A percentile compares a stretch with the other conserved stretches of the same genome.
phyloP scores from a whole-genome alignment of 2,329 filamentous ascomycete genomes.

The Nemania sp. region DNA sequence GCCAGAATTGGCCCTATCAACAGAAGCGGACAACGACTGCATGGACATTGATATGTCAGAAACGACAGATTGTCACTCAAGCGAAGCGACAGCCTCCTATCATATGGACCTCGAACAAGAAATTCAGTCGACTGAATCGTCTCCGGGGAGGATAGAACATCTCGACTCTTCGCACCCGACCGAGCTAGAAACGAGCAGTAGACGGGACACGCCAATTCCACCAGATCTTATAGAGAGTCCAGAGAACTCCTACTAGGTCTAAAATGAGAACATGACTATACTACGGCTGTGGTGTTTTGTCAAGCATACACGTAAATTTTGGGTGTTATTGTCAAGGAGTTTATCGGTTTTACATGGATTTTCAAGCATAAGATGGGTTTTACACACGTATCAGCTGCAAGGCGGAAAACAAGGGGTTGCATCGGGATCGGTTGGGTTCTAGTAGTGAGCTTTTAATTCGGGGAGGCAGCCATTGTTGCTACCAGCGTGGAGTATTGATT shows the following conservation, averaged over 20 bases:
- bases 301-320: neutral
- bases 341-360: neutral
- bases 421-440: conserved; percentile 28
- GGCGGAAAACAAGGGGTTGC: conserved; percentile 22
- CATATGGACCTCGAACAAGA: conserved; percentile 52
- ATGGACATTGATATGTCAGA: conserved; percentile 66
- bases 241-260: neutral
- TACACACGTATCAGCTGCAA: conserved; percentile 38
- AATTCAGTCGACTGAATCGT: conserved; percentile 45
- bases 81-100: conserved; percentile 49
- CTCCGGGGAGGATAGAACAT: conserved; percentile 33
- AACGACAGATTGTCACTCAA: conserved; percentile 56
- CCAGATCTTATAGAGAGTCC: conserved; percentile 46
- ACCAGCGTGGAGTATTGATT: conserved; percentile 5
- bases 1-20: conserved; percentile 40
- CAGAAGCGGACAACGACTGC: conserved; percentile 29
- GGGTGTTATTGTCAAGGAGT: neutral
- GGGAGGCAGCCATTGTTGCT: neutral
- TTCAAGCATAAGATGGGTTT: conserved; percentile 14
- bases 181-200: conserved; percentile 47
- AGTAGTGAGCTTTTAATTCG: conserved; percentile 10
- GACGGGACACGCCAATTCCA: conserved; percentile 54
- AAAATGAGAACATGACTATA: conserved; percentile 1
- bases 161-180: conserved; percentile 49
- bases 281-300: neutral